phyloP scores from a whole-genome alignment of 352 stramenopile genomes.

The Globisporangium camurandrum region DNA sequence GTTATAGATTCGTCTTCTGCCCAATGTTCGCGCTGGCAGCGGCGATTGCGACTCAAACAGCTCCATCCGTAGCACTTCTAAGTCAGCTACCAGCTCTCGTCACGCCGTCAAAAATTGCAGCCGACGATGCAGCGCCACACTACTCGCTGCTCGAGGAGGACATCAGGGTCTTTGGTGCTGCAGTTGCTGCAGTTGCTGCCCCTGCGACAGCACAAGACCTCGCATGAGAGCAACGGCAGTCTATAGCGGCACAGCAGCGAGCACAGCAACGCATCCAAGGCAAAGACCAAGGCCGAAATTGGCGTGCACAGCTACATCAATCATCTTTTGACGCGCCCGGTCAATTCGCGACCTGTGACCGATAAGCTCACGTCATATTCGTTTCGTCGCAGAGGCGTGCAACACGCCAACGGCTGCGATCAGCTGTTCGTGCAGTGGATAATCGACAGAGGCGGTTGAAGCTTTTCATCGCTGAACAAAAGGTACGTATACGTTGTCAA shows the following conservation, averaged over 20 bases:
- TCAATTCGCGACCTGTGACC: not conserved
- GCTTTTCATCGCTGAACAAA: not conserved
- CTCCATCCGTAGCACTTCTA: too few species aligned
- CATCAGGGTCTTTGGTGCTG: not conserved
- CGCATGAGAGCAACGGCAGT: not conserved
- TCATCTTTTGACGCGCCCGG: not conserved
- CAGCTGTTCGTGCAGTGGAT: not conserved
- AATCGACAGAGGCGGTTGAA: not conserved
- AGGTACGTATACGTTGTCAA: not conserved
- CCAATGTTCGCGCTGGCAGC: not conserved
- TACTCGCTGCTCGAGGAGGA: not conserved
- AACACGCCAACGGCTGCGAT: not conserved
- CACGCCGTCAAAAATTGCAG: not conserved
- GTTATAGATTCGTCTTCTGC: not conserved
- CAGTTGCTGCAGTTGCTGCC: too few species aligned
- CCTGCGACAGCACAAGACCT: too few species aligned
- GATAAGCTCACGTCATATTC: not conserved
- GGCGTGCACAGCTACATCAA: not conserved
- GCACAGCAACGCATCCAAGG: not conserved
- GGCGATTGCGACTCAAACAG: not conserved
- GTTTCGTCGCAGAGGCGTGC: not conserved
- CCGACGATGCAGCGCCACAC: not conserved
- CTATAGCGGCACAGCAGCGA: not conserved
- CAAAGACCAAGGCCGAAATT: not conserved
- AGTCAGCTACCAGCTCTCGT: not conserved